A percentile compares a stretch with the other conserved stretches of the same genome.
phyloP scores from a whole-genome alignment of 306 rosid genomes.

The Pyrus betulifolia region DNA sequence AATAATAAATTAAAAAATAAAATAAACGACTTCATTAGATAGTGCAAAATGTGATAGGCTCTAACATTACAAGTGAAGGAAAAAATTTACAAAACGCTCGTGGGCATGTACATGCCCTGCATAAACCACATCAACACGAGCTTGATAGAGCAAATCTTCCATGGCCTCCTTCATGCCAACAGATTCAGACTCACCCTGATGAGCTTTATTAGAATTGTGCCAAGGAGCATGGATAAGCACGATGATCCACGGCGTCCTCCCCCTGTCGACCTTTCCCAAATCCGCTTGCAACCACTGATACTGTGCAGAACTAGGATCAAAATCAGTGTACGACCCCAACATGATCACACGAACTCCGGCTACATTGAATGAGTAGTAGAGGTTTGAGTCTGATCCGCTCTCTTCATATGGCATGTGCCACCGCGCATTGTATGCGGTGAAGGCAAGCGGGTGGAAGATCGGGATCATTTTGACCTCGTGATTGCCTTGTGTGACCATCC shows the following conservation, averaged over 20 bases:
- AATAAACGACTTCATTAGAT: neutral
- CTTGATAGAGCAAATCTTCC: slow-evolving; percentile 59
- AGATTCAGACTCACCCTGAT: slow-evolving; percentile 59
- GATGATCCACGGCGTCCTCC: slow-evolving; percentile 56
- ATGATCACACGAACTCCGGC: slow-evolving; percentile 74
- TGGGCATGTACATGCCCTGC: slow-evolving; percentile 88
- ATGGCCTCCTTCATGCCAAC: slow-evolving; percentile 50
- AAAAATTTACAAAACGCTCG: slow-evolving; percentile 72
- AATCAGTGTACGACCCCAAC: slow-evolving; percentile 77
- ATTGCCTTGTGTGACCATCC: slow-evolving; percentile 94
- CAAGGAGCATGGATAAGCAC: slow-evolving; percentile 82
- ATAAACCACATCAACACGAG: slow-evolving; percentile 66
- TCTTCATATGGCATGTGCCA: slow-evolving; percentile 75
- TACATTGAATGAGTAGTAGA: slow-evolving; percentile 70
- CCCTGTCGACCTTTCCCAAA: slow-evolving; percentile 42
- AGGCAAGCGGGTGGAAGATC: slow-evolving; percentile 6
- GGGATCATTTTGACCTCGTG: slow-evolving; percentile 69
- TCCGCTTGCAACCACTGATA: slow-evolving; percentile 57
- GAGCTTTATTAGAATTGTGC: slow-evolving; percentile 73
- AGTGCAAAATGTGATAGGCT: neutral
- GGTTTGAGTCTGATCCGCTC: slow-evolving; percentile 71
- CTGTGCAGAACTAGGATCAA: slow-evolving; percentile 41
- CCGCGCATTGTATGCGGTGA: slow-evolving; percentile 77
- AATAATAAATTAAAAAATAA: too few relatives aligned
- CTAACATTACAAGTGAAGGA: neutral